A percentile compares a stretch with the other conserved stretches of the same genome.
Conservation (phyloP, 345 rosid species). For the Euphorbia lathyris region DNA sequence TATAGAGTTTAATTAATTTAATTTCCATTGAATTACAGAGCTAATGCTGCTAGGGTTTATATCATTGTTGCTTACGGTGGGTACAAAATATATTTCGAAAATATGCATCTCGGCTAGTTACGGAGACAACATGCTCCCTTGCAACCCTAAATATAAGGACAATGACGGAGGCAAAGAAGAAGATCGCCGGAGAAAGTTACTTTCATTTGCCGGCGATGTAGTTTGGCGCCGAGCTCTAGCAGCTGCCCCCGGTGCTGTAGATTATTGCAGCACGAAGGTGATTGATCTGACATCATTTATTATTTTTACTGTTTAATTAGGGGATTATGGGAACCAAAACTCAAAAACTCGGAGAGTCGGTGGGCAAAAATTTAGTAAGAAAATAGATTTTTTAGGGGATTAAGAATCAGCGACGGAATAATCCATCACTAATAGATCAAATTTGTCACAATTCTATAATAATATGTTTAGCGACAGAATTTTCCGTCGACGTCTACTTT, state of each 20-base stretch:
- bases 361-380: too few relatives aligned
- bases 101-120: constrained; percentile 31
- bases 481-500: too few relatives aligned
- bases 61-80: constrained; percentile 41
- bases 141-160: constrained; percentile 10
- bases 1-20: neutral
- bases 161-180: neutral
- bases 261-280: constrained; percentile 32
- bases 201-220: constrained; percentile 25
- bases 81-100: constrained; percentile 25
- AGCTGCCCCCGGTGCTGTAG: constrained; percentile 16
- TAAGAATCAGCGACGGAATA: too few relatives aligned
- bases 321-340: too few relatives aligned
- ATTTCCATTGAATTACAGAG: constrained; percentile 21
- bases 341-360: too few relatives aligned
- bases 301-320: neutral
- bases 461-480: too few relatives aligned
- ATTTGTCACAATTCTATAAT: too few relatives aligned
- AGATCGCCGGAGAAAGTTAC: constrained; percentile 32
- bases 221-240: constrained; percentile 42
- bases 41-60: constrained; percentile 46
- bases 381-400: too few relatives aligned
- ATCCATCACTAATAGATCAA: too few relatives aligned
- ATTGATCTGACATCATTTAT: neutral
- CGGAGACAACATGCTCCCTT: constrained; percentile 37